These are phyloP conservation scores for Ormosia semicastrata DNA, from an alignment of 306 rosid species.

Conservation along the genomic window DNA sequence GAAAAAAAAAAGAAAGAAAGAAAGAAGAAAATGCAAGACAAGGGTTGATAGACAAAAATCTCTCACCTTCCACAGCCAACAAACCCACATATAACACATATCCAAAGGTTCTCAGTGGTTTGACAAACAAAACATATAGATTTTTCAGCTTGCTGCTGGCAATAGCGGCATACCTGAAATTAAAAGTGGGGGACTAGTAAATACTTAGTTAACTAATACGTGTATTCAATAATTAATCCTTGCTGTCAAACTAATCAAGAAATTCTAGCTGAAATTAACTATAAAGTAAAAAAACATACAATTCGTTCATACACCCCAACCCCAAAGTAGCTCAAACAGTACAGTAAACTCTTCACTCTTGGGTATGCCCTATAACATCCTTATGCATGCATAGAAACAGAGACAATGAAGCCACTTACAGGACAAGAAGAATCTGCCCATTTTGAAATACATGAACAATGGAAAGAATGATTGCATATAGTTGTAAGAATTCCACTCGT, in stretches of 20 bases:
- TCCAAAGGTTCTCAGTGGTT: constrained; percentile 96
- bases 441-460: constrained; percentile 91
- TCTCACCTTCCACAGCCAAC: constrained; percentile 97
- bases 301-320: not conserved
- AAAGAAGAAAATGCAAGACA: not conserved
- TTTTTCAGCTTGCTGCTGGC: constrained; percentile 97
- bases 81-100: constrained; percentile 93
- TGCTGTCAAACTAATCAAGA: not conserved
- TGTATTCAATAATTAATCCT: not conserved
- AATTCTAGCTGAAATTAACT: not conserved
- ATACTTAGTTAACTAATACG: not conserved
- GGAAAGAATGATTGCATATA: constrained; percentile 97
- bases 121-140: constrained; percentile 83
- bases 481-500: constrained; percentile 87
- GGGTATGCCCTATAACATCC: constrained; percentile 4
- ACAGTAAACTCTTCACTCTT: not conserved
- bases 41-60: not conserved
- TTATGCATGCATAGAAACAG: not conserved
- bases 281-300: constrained; percentile 18
- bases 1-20: not conserved
- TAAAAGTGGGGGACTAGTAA: not conserved
- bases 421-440: constrained; percentile 98
- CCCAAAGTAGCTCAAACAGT: not conserved
- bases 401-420: constrained; percentile 44
- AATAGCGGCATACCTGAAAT: constrained; percentile 85